Evolutionary conservation across 2,329 filamentous ascomycete genomes (phyloP).

Genomic region (Scortechinia acanthostroma): DNA sequence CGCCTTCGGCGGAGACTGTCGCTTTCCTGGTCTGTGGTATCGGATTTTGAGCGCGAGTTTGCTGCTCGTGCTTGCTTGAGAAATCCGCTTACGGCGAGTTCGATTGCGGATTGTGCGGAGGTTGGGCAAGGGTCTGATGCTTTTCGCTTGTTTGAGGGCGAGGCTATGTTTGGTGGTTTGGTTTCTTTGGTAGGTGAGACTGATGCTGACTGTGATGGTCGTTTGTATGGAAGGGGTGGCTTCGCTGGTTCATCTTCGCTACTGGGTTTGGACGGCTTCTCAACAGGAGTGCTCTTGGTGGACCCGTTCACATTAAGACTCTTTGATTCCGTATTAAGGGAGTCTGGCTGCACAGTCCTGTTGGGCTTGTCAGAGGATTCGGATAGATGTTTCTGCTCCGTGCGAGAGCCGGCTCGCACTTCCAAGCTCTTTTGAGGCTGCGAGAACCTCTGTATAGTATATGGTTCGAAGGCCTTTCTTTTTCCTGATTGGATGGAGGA

Average conservation of each 20-base stretch:
- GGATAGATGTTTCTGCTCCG: too few relatives aligned
- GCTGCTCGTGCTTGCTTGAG: not conserved
- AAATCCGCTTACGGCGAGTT: not conserved
- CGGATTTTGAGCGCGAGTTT: not conserved
- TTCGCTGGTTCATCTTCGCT: not conserved
- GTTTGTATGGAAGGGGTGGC: not conserved
- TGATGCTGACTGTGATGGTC: not conserved
- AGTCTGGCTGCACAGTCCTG: not conserved
- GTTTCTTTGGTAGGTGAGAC: not conserved
- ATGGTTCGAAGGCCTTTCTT: slow-evolving; percentile 33
- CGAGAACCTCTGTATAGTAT: slow-evolving; percentile 14
- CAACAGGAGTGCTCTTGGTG: too few relatives aligned
- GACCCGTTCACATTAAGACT: too few relatives aligned
- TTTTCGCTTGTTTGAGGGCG: not conserved
- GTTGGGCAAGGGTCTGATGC: not conserved
- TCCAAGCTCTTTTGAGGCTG: not conserved
- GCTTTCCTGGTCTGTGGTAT: not conserved
- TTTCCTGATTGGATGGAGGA: slow-evolving; percentile 60
- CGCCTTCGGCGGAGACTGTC: not conserved
- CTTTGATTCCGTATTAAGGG: not conserved
- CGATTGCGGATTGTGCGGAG: not conserved
- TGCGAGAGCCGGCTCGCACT: too few relatives aligned
- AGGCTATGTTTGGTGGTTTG: not conserved
- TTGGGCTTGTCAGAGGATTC: not conserved
- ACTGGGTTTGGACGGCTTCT: not conserved